Base-by-base conservation (phyloP, 345 rosid species). In the Eucalyptus pauciflora region DNA sequence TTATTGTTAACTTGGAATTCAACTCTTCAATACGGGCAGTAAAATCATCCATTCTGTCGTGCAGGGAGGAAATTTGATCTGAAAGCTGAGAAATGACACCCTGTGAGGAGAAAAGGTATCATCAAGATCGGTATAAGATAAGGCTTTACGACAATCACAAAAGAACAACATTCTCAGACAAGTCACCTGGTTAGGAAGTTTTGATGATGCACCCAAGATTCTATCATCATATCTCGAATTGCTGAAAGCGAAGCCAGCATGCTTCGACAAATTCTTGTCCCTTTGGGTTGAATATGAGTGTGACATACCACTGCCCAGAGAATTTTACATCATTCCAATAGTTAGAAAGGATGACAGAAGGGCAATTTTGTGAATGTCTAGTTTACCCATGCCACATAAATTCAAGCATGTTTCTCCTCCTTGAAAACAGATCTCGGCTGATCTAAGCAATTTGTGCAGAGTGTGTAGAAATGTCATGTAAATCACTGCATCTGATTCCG, bases 31-130 rank as follows among this genome's bases (percentile, higher is more conserved):
- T 93, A 13, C 90, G 92, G 46, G 88, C 86, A 24, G 98, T 96
- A 92, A 97, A 98, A 91, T 97, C 99, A 52, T 97, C 99, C 97
- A 98, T 96, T 92, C 98, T 94, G 86, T 96, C 99, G 89, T 94
- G 93, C 87, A 98, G 95, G 1, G 96, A 91, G 58, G 98, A 95
- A 87, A 98, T 98, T 90, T 96, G 99, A 85, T 98, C 99, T 7
- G 96, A 96, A 91, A 98, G 99, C 90, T 96, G 98, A 91, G 97
- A 93, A 81, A 96, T 89, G 88, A 92, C 94, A 88, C 95, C 98
- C 99, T 96, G 64, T 46, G 80, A 29, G 83, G 49, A 46, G 67
- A 25, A 86, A 89, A 80, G 31, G 86, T 56, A 60, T 86, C 16
- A 86, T 46, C 50, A 50, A 56, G 52, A 86, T 86, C 89, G 85